A percentile compares a stretch with the other conserved stretches of the same genome.
Conservation (phyloP, 495 filamentous ascomycete genomes). For the Parathielavia appendiculata region DNA sequence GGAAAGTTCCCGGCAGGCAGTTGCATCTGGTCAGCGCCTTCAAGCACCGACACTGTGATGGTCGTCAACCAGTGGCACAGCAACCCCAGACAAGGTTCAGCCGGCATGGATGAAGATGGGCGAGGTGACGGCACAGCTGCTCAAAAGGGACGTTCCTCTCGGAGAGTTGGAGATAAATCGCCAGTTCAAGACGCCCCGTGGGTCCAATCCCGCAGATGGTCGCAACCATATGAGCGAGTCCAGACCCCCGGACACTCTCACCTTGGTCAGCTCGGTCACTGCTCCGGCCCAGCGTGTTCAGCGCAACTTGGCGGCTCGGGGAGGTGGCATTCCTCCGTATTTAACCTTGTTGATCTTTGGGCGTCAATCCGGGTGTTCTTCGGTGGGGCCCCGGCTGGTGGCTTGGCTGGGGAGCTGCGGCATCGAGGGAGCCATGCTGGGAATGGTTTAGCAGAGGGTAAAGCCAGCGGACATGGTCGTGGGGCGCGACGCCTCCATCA, state of each 20-base stretch:
- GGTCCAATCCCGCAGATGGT: conserved; percentile 1
- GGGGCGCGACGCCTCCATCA: not conserved
- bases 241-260: not conserved
- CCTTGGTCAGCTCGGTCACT: not conserved
- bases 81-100: not conserved
- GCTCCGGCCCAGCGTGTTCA: not conserved
- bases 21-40: too few species aligned
- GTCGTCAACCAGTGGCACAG: not conserved
- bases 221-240: not conserved
- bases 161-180: not conserved
- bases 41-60: too few species aligned
- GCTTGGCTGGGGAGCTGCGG: not conserved
- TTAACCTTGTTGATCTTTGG: not conserved
- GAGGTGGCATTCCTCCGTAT: not conserved
- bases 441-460: not conserved
- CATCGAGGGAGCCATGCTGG: not conserved
- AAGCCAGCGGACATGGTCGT: not conserved
- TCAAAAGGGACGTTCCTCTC: not conserved
- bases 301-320: not conserved
- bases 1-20: too few species aligned
- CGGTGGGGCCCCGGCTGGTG: not conserved
- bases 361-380: not conserved
- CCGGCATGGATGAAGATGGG: not conserved
- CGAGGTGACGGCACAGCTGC: conserved; percentile 1
- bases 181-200: conserved; percentile 2